Base-by-base conservation (phyloP, 2,329 filamentous ascomycete genomes). In the Sclerotinia trifoliorum region DNA sequence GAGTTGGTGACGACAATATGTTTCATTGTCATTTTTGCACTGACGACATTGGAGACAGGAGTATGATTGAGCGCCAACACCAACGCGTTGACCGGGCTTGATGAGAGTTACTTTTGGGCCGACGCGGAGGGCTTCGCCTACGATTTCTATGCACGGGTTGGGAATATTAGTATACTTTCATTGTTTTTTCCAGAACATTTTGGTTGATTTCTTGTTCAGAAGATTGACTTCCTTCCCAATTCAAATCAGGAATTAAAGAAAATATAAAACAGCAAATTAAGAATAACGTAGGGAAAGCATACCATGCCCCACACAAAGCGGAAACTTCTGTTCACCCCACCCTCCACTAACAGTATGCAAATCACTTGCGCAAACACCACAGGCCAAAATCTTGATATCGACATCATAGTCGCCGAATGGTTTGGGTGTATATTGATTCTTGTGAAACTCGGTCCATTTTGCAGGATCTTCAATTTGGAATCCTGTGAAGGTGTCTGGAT, bases 361-460 rank as follows among this genome's bases (percentile, higher is more conserved):
- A 76, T 93, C 90, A 73, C 86, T 90, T 73, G 89, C 87, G 78
- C 90, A 93, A 65, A 93, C 84, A 76, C 92, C 91, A 76, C 91
- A 94, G 77, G 86, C 89, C 73, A 93, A 88, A 75, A 97, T 90
- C 83, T 94, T 90, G 80, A 97, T 87, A 78, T 96, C 93, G 75
- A 97, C 87, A 77, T 97, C 93, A 79, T 92, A 86, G 78, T 94
- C 91, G 72, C 90, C 92, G 78, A 96, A 96, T 24, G 91, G 90
- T 82, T 96, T 95, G 69, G 94, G 88, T 74, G 88, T 86, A 82
- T 92, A 93, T 82, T 94, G 75, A 42, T 76, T 76, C 69, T 76
- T 75, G 55, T 76, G 73, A 68, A 78, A 77, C 17, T 77, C 76
- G 2, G 72, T 75, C 73, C 73, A 77, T 57, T 74, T 72, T 44